phyloP scores from a whole-genome alignment of 208 protist genomes.

The Naegleria fowleri region DNA sequence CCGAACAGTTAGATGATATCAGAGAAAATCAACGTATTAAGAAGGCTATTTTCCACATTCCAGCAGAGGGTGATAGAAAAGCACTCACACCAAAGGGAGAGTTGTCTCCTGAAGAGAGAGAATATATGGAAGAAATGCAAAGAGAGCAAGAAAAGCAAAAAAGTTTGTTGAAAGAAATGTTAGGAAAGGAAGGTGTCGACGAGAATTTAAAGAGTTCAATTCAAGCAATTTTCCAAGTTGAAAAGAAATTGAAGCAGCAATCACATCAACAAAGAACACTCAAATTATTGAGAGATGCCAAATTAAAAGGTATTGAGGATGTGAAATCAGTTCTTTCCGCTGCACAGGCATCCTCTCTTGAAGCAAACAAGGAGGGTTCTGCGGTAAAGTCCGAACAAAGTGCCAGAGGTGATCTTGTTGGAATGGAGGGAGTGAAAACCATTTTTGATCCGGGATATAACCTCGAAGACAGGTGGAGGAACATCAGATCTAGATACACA shows the following conservation, averaged over 20 bases:
- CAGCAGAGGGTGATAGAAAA: not conserved
- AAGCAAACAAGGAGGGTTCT: not conserved
- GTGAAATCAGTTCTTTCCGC: not conserved
- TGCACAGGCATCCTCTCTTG: not conserved
- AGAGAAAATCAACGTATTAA: conserved; percentile 7
- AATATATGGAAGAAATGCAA: not conserved
- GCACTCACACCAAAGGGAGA: not conserved
- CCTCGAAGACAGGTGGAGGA: not conserved
- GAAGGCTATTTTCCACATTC: not conserved
- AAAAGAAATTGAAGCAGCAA: not conserved
- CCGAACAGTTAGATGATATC: not conserved
- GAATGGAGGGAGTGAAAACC: not conserved
- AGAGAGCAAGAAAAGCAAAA: not conserved
- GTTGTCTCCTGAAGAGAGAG: not conserved
- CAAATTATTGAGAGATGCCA: not conserved
- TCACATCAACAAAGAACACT: not conserved
- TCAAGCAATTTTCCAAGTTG: not conserved
- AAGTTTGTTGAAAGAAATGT: not conserved
- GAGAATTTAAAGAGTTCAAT: not conserved
- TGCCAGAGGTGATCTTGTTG: not conserved
- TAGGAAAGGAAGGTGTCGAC: not conserved
- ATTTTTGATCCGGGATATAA: conserved; percentile 6
- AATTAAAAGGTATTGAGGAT: not conserved
- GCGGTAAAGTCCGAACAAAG: not conserved
- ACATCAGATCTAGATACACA: not conserved